Percentiles rank a stretch among this genome's conserved stretches.
These are phyloP conservation scores for Veloporphyrellus conicus DNA, from an alignment of 1,284 basidiomycete genomes.

Conservation along the genomic window DNA sequence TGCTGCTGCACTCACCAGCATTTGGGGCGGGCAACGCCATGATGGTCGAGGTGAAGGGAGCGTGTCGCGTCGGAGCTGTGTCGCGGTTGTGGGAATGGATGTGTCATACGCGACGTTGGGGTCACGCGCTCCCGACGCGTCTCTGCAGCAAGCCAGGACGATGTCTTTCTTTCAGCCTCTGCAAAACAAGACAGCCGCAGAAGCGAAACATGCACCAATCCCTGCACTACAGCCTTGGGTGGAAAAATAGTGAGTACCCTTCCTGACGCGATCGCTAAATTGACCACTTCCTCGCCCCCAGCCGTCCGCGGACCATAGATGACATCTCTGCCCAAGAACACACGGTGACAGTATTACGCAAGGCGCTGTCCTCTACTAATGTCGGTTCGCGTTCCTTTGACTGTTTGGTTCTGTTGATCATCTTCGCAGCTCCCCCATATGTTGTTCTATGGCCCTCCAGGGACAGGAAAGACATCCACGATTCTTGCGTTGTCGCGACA, in stretches of 20 bases:
- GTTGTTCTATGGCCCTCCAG: conserved; percentile 99
- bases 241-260: conserved; percentile 81
- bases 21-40: conserved; percentile 38
- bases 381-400: conserved; percentile 42
- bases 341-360: conserved; percentile 87
- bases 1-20: conserved; percentile 33
- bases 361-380: conserved; percentile 90
- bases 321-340: conserved; percentile 97
- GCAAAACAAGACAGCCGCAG: conserved; percentile 38
- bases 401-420: conserved; percentile 6
- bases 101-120: conserved; percentile 29
- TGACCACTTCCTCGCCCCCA: conserved; percentile 32
- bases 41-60: conserved; percentile 17
- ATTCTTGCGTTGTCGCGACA: conserved; percentile 93
- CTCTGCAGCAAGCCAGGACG: background rate
- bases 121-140: conserved; percentile 36
- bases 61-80: conserved; percentile 15
- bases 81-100: conserved; percentile 28
- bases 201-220: conserved; percentile 45
- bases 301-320: conserved; percentile 96
- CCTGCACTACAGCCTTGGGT: conserved; percentile 89
- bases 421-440: conserved; percentile 89
- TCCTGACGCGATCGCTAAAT: background rate
- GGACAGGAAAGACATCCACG: conserved; percentile 98
- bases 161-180: conserved; percentile 65